Conservation (phyloP, 2,329 filamentous ascomycete genomes). For the Pseudonectria buxi region DNA sequence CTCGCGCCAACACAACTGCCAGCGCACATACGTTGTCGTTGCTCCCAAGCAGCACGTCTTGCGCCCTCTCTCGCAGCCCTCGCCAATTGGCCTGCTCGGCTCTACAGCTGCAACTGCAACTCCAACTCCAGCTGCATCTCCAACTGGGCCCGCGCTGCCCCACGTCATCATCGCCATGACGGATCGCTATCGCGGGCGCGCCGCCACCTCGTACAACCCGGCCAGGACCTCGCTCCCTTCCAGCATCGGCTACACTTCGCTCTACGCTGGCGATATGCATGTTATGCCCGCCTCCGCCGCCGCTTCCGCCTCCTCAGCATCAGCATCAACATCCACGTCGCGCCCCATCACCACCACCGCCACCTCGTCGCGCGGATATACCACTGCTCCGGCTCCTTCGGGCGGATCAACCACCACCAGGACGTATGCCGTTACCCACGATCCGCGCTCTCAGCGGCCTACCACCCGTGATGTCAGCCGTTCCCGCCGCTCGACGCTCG, state of each 20-base stretch:
- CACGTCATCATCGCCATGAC: slow-evolving; percentile 34
- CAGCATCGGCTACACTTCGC: slow-evolving; percentile 41
- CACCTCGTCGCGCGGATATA: slow-evolving; percentile 28
- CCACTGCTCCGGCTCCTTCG: slow-evolving; percentile 27
- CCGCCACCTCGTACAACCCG: slow-evolving; percentile 40
- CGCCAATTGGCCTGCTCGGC: neutral
- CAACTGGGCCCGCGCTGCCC: slow-evolving; percentile 5
- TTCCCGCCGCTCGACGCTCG: slow-evolving; percentile 45
- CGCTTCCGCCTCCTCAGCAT: too few species aligned
- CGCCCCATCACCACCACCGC: slow-evolving; percentile 24
- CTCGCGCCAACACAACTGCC: too few species aligned
- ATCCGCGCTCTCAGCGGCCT: slow-evolving; percentile 40
- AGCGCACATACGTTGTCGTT: too few species aligned
- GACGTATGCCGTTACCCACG: slow-evolving; percentile 50
- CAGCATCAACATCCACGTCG: slow-evolving; percentile 25
- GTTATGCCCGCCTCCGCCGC: slow-evolving; percentile 43
- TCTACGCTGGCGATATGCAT: slow-evolving; percentile 49
- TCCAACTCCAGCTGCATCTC: slow-evolving; percentile 3
- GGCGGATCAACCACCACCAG: slow-evolving; percentile 40
- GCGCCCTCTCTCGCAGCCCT: too few species aligned
- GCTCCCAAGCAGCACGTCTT: too few species aligned
- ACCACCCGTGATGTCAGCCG: slow-evolving; percentile 43
- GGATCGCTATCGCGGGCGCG: slow-evolving; percentile 41
- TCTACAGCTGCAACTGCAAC: slow-evolving; percentile 6
- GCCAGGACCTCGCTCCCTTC: slow-evolving; percentile 49